Percentiles rank a stretch among this genome's conserved stretches.
Evolutionary conservation across 345 rosid genomes (phyloP).

Genomic region (Euphorbia peplus): DNA sequence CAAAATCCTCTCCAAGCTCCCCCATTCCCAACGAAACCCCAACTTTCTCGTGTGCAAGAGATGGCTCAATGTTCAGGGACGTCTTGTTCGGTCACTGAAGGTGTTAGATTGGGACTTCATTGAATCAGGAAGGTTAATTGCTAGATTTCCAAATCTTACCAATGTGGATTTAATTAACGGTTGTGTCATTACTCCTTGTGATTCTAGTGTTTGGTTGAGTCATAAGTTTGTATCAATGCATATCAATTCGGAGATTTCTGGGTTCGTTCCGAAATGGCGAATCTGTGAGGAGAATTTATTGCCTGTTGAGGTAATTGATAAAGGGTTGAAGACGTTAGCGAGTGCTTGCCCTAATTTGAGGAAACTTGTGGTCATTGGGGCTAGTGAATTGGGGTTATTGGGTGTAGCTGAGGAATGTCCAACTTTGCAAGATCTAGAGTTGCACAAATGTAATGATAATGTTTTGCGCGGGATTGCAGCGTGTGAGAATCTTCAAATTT

Average conservation of each 20-base stretch:
- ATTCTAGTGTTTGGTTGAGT: conserved; percentile 23
- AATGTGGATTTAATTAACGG: conserved; percentile 28
- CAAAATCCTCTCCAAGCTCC: conserved; percentile 27
- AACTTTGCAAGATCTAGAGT: conserved; percentile 74
- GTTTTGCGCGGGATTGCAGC: conserved; percentile 65
- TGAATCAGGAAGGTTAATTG: conserved; percentile 26
- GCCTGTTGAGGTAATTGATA: conserved; percentile 44
- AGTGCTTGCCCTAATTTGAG: conserved; percentile 52
- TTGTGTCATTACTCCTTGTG: conserved; percentile 14
- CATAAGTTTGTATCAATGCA: conserved; percentile 17
- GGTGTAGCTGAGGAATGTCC: conserved; percentile 66
- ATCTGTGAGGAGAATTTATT: conserved; percentile 51
- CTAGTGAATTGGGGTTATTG: conserved; percentile 78
- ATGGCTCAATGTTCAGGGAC: conserved; percentile 35
- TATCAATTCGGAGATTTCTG: conserved; percentile 20
- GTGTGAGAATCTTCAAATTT: conserved; percentile 75
- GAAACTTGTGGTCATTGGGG: conserved; percentile 58
- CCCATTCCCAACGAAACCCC: conserved; percentile 18
- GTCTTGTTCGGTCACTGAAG: conserved; percentile 29
- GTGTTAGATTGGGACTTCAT: conserved; percentile 32
- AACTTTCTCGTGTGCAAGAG: conserved; percentile 32
- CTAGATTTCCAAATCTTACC: conserved; percentile 28
- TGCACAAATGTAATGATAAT: conserved; percentile 41
- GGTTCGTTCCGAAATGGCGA: conserved; percentile 19
- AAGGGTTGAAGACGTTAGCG: conserved; percentile 23